Conservation (phyloP, 352 stramenopile species). For the Phytophthora fragariae region DNA sequence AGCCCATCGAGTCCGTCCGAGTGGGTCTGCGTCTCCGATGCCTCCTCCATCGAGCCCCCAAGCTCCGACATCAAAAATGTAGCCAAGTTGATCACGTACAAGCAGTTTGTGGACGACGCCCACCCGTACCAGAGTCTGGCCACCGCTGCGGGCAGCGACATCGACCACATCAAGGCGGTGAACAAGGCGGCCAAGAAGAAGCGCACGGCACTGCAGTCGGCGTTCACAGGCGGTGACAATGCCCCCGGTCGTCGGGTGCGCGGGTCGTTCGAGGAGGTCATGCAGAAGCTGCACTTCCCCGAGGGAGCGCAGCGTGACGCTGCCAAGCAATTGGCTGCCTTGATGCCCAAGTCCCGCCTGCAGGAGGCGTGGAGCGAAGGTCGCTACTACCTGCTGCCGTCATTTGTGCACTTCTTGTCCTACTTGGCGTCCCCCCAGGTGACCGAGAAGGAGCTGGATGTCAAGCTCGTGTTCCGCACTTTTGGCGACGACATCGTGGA, state of each 20-base stretch:
- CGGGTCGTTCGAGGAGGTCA: slow-evolving; percentile 71
- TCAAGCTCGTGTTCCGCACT: slow-evolving; percentile 81
- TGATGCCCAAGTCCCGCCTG: slow-evolving; percentile 57
- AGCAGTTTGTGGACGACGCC: slow-evolving; percentile 81
- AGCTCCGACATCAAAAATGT: neutral
- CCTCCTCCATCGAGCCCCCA: slow-evolving; percentile 57
- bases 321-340: slow-evolving; percentile 52
- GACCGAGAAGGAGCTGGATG: slow-evolving; percentile 38
- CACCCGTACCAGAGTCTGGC: slow-evolving; percentile 73
- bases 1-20: slow-evolving; percentile 37
- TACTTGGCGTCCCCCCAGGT: slow-evolving; percentile 48
- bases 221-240: slow-evolving; percentile 61
- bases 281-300: slow-evolving; percentile 80
- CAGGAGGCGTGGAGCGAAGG: slow-evolving; percentile 78
- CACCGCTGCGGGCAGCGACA: slow-evolving; percentile 23
- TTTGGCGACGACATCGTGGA: slow-evolving; percentile 85
- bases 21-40: slow-evolving; percentile 72
- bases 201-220: slow-evolving; percentile 77
- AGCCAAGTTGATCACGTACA: slow-evolving; percentile 71
- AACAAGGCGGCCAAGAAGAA: slow-evolving; percentile 87
- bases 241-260: slow-evolving; percentile 55
- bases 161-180: slow-evolving; percentile 72
- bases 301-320: slow-evolving; percentile 51
- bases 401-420: slow-evolving; percentile 76
- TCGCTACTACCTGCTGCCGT: slow-evolving; percentile 86